A percentile compares a stretch with the other conserved stretches of the same genome.
phyloP scores from a whole-genome alignment of 1,284 basidiomycete genomes.

The Irpex rosettiformis region DNA sequence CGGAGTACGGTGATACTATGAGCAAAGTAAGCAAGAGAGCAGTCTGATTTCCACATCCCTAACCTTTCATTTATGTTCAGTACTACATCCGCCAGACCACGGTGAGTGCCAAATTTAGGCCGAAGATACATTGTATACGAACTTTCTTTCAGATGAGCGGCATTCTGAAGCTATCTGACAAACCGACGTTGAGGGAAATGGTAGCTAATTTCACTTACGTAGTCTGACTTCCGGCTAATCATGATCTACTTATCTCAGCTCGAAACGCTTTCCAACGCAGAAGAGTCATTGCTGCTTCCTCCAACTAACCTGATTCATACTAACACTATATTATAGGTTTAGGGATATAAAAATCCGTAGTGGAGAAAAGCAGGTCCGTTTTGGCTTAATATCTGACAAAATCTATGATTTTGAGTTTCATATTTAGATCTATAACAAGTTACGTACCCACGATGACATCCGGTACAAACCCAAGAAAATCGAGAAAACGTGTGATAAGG shows the following conservation, averaged over 20 bases:
- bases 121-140: neutral
- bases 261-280: conserved; percentile 59
- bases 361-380: conserved; percentile 63
- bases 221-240: conserved; percentile 8
- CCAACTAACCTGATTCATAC: neutral
- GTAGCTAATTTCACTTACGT: conserved; percentile 39
- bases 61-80: conserved; percentile 32
- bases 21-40: conserved; percentile 54
- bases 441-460: conserved; percentile 66
- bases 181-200: conserved; percentile 56
- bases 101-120: conserved; percentile 32
- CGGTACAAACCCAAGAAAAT: conserved; percentile 68
- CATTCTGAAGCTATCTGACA: conserved; percentile 57
- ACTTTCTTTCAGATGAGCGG: conserved; percentile 54
- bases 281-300: conserved; percentile 49
- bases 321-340: conserved; percentile 39
- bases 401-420: neutral
- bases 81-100: conserved; percentile 72
- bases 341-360: conserved; percentile 60
- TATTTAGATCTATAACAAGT: conserved; percentile 55
- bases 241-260: conserved; percentile 38
- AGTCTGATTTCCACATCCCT: neutral
- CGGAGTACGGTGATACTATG: conserved; percentile 81
- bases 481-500: conserved; percentile 66
- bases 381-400: neutral